Percentiles rank a stretch among this genome's conserved stretches.
These are phyloP conservation scores for Citeromyces siamensis DNA, from an alignment of 1,139 yeast genomes.

Conservation along the genomic window DNA sequence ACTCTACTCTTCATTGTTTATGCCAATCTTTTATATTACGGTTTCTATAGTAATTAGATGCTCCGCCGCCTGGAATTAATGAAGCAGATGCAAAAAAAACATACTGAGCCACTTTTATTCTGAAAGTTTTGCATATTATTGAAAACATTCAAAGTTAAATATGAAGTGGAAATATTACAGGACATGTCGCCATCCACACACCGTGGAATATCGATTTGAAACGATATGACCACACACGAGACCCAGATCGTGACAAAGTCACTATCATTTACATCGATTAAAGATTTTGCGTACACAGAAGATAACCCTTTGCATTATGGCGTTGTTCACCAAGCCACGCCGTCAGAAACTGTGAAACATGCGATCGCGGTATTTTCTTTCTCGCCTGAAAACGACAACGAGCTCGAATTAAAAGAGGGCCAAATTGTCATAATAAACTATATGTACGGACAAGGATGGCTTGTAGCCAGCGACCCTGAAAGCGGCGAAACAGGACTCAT, in stretches of 20 bases:
- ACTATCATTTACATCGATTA: slow-evolving; percentile 24
- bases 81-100: no score
- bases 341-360: slow-evolving; percentile 24
- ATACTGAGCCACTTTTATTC: no score
- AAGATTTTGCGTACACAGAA: slow-evolving; percentile 69
- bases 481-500: slow-evolving; percentile 85
- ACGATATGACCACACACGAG: not conserved
- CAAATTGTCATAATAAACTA: slow-evolving; percentile 80
- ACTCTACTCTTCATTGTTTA: no score
- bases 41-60: no score
- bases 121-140: no score
- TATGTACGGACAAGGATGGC: slow-evolving; percentile 97
- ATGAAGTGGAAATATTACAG: no score
- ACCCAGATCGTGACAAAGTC: not conserved
- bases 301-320: slow-evolving; percentile 62
- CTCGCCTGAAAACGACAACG: slow-evolving; percentile 89
- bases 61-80: no score
- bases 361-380: slow-evolving; percentile 88
- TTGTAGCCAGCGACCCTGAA: slow-evolving; percentile 78
- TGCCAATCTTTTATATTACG: no score
- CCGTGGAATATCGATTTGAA: not conserved
- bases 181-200: slow-evolving; percentile 1
- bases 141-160: no score
- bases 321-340: slow-evolving; percentile 8
- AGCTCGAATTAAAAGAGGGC: slow-evolving; percentile 65